phyloP scores from a whole-genome alignment of 2,329 filamentous ascomycete species.

The Berkeleyomyces rouxiae region DNA sequence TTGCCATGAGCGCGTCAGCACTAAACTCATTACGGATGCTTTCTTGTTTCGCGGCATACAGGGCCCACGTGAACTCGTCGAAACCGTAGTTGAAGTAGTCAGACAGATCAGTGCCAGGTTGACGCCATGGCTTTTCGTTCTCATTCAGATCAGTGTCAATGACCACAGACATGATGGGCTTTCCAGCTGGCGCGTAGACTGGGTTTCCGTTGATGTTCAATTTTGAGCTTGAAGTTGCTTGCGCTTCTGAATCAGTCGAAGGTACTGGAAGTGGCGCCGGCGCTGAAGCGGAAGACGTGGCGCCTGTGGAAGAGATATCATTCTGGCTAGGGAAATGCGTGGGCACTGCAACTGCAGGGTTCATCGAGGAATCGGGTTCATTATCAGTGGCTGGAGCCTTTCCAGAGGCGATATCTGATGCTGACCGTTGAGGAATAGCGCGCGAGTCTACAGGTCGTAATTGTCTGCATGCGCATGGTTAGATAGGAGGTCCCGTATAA shows the following conservation, averaged over 20 bases:
- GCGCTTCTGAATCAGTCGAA: slow-evolving; percentile 34
- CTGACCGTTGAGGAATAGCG: slow-evolving; percentile 45
- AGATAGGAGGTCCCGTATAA: neutral
- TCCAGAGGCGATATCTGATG: slow-evolving; percentile 32
- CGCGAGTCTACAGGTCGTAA: slow-evolving; percentile 47
- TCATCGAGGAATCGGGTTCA: slow-evolving; percentile 4
- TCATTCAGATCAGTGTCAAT: slow-evolving; percentile 57
- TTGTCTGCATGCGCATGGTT: slow-evolving; percentile 27
- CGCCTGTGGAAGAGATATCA: slow-evolving; percentile 21
- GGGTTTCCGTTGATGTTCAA: slow-evolving; percentile 76
- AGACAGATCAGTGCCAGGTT: slow-evolving; percentile 82
- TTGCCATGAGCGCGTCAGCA: slow-evolving; percentile 43
- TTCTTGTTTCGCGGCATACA: slow-evolving; percentile 83
- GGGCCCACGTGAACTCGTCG: slow-evolving; percentile 94
- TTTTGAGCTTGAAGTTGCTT: slow-evolving; percentile 60
- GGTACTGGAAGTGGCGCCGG: slow-evolving; percentile 17
- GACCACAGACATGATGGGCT: slow-evolving; percentile 61
- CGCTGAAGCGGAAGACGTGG: neutral
- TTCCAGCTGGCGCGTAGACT: slow-evolving; percentile 60
- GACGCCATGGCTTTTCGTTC: slow-evolving; percentile 86
- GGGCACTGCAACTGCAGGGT: slow-evolving; percentile 26
- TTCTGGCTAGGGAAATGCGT: slow-evolving; percentile 18
- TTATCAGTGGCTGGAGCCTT: slow-evolving; percentile 19
- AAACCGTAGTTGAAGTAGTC: slow-evolving; percentile 99
- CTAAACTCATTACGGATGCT: slow-evolving; percentile 59